Base-by-base conservation (phyloP, 1,284 basidiomycete genomes). In the Cutaneotrichosporon cutaneum region DNA sequence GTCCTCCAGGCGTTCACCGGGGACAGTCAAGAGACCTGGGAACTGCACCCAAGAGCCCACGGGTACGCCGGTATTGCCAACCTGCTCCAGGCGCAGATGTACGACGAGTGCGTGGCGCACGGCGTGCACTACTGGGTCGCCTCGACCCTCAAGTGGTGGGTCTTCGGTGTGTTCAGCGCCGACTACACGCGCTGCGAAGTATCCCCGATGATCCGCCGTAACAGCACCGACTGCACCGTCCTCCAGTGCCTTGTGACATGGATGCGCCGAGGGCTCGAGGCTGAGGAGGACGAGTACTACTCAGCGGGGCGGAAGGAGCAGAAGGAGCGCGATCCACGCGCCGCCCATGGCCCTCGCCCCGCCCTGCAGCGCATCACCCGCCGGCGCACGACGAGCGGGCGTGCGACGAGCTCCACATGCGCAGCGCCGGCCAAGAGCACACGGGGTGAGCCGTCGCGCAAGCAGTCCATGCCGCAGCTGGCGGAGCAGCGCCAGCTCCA, bases 71-170 rank as follows among this genome's bases (percentile, higher is more conserved):
- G 50, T 18, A 11, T 30, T 3, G 72, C 73, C 11, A 76, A 75
- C 60, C 57, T 78, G 11, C 67, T 80, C 5, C 78, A 78, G 59
- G 70, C 71, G 16, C 70, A 77, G 68, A 71, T 76, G 6, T 77
- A 73, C 63, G 77, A 78, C 64, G 70, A 70, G 42, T 80, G 78
- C 66, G 58, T 70, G 1, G 64, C 71, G 56, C 75, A 77, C 59
- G 67, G 71, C 33, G 75, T 75, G 21, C 72, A 66, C 59, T 75
- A 73, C 61, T 80, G 75, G 55, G 71, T 68, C 2, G 69, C 78
- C 14, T 77, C 76, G 21, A 80, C 77, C 48, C 33, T 74, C 32
- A 76, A 74, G 56, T 65, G 75, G 51, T 80, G 75, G 75, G 74
- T 76, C 0, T 78, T 80, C 66, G 78, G 78, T 6, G 58, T 63